These are phyloP conservation scores for Cercospora sp. DNA, from an alignment of 2,329 filamentous ascomycete genomes.

Conservation along the genomic window DNA sequence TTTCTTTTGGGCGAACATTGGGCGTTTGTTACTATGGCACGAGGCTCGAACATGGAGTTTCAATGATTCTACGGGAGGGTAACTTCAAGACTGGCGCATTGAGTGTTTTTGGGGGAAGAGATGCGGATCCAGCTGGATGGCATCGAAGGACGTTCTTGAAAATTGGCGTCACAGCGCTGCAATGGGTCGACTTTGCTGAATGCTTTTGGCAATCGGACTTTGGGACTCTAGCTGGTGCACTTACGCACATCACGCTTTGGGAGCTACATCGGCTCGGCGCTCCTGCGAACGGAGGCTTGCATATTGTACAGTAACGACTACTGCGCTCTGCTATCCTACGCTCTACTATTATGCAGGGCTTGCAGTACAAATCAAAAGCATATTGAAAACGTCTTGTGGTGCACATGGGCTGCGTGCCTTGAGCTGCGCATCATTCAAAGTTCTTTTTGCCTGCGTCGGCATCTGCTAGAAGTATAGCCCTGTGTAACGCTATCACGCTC, in stretches of 20 bases:
- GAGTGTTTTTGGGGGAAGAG: not conserved
- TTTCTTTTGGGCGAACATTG: not conserved
- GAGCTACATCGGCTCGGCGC: not conserved
- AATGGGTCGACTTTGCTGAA: not conserved
- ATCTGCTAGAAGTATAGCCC: not conserved
- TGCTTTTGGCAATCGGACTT: not conserved
- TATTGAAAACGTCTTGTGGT: not conserved
- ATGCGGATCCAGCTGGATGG: not conserved
- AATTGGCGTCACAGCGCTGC: not conserved
- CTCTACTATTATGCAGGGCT: not conserved
- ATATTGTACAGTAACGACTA: not conserved
- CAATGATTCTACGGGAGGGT: not conserved
- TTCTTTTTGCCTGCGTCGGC: too few relatives aligned
- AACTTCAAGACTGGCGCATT: not conserved
- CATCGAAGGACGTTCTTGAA: not conserved
- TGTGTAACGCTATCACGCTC: conserved; percentile 1
- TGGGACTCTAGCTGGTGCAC: not conserved
- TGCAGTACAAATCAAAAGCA: not conserved
- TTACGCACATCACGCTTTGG: not conserved
- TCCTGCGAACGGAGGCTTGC: not conserved
- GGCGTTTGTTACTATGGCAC: not conserved
- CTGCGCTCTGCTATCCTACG: not conserved
- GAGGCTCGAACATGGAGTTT: not conserved
- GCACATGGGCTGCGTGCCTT: not conserved
- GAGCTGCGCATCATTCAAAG: too few relatives aligned